A percentile compares a stretch with the other conserved stretches of the same genome.
These are phyloP conservation scores for Botrytis aclada DNA, from an alignment of 2,329 filamentous ascomycete genomes.

Conservation along the genomic window DNA sequence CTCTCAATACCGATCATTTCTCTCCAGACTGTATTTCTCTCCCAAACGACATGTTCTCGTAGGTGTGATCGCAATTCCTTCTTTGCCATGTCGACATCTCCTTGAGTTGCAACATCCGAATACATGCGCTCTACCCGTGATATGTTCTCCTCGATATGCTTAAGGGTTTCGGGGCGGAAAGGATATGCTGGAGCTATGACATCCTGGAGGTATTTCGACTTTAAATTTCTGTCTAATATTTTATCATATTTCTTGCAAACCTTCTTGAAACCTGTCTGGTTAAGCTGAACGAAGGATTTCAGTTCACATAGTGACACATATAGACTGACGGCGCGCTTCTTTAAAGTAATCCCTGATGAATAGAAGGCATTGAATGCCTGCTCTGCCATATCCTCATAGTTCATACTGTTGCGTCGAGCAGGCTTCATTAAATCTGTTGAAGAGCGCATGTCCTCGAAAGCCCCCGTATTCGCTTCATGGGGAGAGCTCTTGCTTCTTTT, in stretches of 20 bases:
- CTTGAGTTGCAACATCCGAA: conserved; percentile 75
- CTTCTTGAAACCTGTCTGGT: conserved; percentile 94
- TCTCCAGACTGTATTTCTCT: conserved; percentile 96
- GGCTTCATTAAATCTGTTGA: conserved; percentile 60
- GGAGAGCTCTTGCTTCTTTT: conserved; percentile 37
- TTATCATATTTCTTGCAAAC: conserved; percentile 99
- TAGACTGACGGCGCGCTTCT: conserved; percentile 82
- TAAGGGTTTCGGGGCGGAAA: conserved; percentile 72
- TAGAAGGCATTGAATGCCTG: conserved; percentile 66
- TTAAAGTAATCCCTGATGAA: conserved; percentile 76
- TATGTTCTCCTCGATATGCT: conserved; percentile 69
- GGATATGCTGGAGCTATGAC: conserved; percentile 76
- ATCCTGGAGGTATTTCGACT: conserved; percentile 69
- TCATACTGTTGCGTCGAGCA: conserved; percentile 60
- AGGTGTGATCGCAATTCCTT: conserved; percentile 87
- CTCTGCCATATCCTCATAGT: conserved; percentile 76
- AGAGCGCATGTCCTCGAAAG: conserved; percentile 54
- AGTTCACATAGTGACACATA: conserved; percentile 94
- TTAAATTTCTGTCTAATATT: conserved; percentile 79
- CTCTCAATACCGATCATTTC: conserved; percentile 98
- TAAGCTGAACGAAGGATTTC: conserved; percentile 93
- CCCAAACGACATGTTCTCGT: conserved; percentile 97
- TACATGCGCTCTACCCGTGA: conserved; percentile 74
- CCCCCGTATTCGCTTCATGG: conserved; percentile 26
- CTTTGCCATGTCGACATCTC: conserved; percentile 72